A percentile compares a stretch with the other conserved stretches of the same genome.
phyloP scores from a whole-genome alignment of 2,329 filamentous ascomycete species.

The Basipetospora chlamydospora region DNA sequence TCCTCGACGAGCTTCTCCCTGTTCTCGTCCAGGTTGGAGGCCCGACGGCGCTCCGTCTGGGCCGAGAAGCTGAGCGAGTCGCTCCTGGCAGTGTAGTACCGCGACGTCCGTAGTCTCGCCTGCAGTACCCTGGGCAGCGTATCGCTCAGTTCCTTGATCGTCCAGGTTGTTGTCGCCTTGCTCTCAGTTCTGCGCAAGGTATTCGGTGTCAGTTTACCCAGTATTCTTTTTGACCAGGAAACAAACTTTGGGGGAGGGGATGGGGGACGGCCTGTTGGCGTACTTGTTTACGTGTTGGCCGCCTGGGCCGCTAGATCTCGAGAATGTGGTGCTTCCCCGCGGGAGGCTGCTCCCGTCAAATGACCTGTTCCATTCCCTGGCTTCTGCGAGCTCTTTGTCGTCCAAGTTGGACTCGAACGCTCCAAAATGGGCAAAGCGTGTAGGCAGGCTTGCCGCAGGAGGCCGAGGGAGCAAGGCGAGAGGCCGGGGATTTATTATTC shows the following conservation, averaged over 20 bases:
- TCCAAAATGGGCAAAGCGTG: slow-evolving; percentile 20
- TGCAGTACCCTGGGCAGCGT: slow-evolving; percentile 34
- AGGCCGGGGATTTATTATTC: too few relatives aligned
- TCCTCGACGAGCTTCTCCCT: slow-evolving; percentile 32
- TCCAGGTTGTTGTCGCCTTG: slow-evolving; percentile 41
- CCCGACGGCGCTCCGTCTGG: slow-evolving; percentile 36
- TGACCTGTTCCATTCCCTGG: slow-evolving; percentile 33
- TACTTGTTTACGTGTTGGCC: slow-evolving; percentile 51
- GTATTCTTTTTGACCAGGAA: not conserved
- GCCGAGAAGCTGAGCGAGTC: slow-evolving; percentile 41
- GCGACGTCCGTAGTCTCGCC: slow-evolving; percentile 30
- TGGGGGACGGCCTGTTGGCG: slow-evolving; percentile 9
- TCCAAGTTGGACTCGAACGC: slow-evolving; percentile 36
- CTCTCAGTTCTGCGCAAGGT: slow-evolving; percentile 35
- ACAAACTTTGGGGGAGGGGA: not conserved
- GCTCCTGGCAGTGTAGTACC: slow-evolving; percentile 35
- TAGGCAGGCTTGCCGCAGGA: not conserved
- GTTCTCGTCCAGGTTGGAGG: slow-evolving; percentile 39
- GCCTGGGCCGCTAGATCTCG: slow-evolving; percentile 45
- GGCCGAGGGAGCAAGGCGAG: not conserved
- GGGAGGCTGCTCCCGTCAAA: slow-evolving; percentile 31
- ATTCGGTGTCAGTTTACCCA: not conserved
- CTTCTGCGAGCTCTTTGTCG: slow-evolving; percentile 32
- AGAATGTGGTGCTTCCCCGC: slow-evolving; percentile 35
- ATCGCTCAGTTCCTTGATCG: slow-evolving; percentile 29